Evolutionary conservation across 176 grass and related monocot species (phyloP).

Genomic region (Tillandsia fasciculata): DNA sequence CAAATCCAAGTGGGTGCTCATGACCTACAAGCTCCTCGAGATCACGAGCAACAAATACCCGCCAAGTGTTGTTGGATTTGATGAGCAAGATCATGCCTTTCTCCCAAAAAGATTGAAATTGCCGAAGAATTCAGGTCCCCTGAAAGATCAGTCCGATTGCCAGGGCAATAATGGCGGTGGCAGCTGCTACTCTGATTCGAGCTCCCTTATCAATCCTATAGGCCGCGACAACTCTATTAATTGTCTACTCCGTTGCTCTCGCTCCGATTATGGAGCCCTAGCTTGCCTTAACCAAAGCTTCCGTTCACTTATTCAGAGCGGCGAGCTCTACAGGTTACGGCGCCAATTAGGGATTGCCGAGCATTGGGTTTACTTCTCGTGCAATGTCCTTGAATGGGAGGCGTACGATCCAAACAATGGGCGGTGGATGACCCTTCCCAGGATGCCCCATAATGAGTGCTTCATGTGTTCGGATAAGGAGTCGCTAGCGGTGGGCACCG

Average conservation of each 20-base stretch:
- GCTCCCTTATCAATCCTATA: conserved; percentile 63
- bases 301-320: conserved; percentile 48
- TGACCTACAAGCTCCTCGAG: conserved; percentile 82
- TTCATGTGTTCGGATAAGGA: conserved; percentile 93
- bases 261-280: conserved; percentile 73
- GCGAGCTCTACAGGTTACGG: conserved; percentile 67
- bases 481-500: conserved; percentile 82
- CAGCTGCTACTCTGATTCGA: conserved; percentile 38
- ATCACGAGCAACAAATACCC: conserved; percentile 66
- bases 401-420: conserved; percentile 73
- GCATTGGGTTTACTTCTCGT: conserved; percentile 98
- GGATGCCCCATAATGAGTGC: conserved; percentile 84
- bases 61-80: conserved; percentile 10
- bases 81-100: conserved; percentile 16
- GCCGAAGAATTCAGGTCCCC: conserved; percentile 3
- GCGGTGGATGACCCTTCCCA: conserved; percentile 84
- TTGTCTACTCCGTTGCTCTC: conserved; percentile 63
- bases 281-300: conserved; percentile 62
- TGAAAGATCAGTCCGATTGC: conserved; percentile 23
- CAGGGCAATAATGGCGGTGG: conserved; percentile 31
- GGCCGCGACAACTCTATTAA: conserved; percentile 81
- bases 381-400: conserved; percentile 82
- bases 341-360: conserved; percentile 59
- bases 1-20: conserved; percentile 65
- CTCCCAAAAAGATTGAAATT: conserved; percentile 20